phyloP scores from a whole-genome alignment of 345 rosid genomes.

The Microthlaspi erraticum region DNA sequence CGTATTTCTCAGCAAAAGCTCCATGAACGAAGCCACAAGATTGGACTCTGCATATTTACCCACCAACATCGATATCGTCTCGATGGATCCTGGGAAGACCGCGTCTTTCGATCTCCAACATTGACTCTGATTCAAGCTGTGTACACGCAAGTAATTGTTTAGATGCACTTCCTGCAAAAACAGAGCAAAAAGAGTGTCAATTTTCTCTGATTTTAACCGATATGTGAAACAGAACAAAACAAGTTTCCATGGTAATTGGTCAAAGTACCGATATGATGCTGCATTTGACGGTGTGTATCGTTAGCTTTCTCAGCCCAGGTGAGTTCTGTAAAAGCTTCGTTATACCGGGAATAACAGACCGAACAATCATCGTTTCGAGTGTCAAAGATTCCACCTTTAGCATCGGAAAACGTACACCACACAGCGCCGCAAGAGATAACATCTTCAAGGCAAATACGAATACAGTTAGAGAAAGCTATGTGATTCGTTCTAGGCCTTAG shows the following conservation, averaged over 20 bases:
- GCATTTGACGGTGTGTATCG: slow-evolving; percentile 38
- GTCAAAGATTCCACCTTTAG: slow-evolving; percentile 34
- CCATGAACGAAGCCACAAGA: slow-evolving; percentile 41
- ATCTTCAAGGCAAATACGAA: slow-evolving; percentile 20
- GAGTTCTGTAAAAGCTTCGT: slow-evolving; percentile 42
- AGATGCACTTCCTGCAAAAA: slow-evolving; percentile 37
- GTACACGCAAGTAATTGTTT: slow-evolving; percentile 32
- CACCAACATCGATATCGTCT: slow-evolving; percentile 41
- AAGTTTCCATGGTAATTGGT: background rate
- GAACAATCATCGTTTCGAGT: slow-evolving; percentile 38
- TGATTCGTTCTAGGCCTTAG: background rate
- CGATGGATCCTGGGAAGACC: slow-evolving; percentile 34
- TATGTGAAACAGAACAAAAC: slow-evolving; percentile 1
- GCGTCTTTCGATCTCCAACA: slow-evolving; percentile 37
- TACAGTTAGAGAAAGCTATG: background rate
- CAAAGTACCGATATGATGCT: slow-evolving; percentile 42
- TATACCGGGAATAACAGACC: slow-evolving; percentile 47
- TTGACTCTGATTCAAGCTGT: slow-evolving; percentile 26
- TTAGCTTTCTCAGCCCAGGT: slow-evolving; percentile 43
- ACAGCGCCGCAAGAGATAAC: slow-evolving; percentile 37
- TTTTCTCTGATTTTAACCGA: background rate
- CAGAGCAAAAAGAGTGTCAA: background rate
- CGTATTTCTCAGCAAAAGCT: slow-evolving; percentile 30
- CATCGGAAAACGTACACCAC: slow-evolving; percentile 38
- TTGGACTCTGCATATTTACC: slow-evolving; percentile 39